Evolutionary conservation across 2,329 filamentous ascomycete species (phyloP).

Genomic region (Tolypocladium nubicola): DNA sequence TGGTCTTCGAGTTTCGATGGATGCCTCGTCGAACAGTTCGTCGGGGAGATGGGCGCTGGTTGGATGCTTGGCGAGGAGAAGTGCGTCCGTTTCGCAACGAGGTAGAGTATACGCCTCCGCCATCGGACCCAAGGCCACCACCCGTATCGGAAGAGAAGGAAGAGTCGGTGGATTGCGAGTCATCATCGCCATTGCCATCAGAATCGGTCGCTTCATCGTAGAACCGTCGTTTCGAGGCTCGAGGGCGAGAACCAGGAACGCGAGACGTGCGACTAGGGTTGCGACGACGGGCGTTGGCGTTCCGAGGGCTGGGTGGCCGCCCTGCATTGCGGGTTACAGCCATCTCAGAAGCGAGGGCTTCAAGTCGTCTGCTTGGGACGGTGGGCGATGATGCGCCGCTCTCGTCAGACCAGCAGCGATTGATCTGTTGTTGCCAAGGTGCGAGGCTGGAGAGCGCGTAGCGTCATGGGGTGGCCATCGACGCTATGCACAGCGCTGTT

Average conservation of each 20-base stretch:
- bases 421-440: background rate
- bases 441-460: background rate
- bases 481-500: background rate
- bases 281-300: slow-evolving; percentile 8
- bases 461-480: background rate
- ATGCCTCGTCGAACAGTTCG: background rate
- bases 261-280: slow-evolving; percentile 12
- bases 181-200: background rate
- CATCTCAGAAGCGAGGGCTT: slow-evolving; percentile 8
- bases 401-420: background rate
- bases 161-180: background rate
- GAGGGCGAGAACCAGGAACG: slow-evolving; percentile 1
- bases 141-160: background rate
- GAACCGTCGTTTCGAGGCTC: slow-evolving; percentile 1
- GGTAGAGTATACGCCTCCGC: background rate
- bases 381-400: background rate
- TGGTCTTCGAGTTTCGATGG: background rate
- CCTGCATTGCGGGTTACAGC: slow-evolving; percentile 16
- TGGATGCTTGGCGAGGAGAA: background rate
- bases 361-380: background rate
- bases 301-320: slow-evolving; percentile 4
- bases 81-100: background rate
- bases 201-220: slow-evolving; percentile 2
- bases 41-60: background rate
- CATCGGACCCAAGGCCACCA: background rate